Base-by-base conservation (phyloP, 1,284 basidiomycete genomes). In the Bondarzewia mesenterica region DNA sequence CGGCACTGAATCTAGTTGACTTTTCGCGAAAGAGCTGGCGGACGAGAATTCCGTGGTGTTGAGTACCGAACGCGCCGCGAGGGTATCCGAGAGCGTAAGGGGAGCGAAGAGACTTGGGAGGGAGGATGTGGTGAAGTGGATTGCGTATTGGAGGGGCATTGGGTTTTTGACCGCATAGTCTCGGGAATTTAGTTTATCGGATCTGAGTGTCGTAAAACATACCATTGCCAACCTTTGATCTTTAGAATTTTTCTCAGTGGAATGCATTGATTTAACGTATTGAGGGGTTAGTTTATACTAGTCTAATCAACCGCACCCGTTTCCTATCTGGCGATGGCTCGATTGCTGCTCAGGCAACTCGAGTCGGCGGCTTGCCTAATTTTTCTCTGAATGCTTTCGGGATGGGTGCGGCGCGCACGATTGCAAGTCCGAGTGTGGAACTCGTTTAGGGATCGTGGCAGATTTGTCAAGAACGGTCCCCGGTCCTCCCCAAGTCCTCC, bases 111-210 rank as follows among this genome's bases (percentile, higher is more conserved):
- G 18, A 7, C n/a, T 51, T n/a, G 38, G 22, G 7, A 25, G n/a
- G 7, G 47, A 35, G 27, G 47, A 51, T 14, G 49, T 48, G 23
- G 40, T 38, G 46, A 16, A 36, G n/a, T 55, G 49, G 45, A 47
- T 55, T 5, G 16, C n/a, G 26, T 51, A 50, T 21, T 53, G 53
- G 52, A 39, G 42, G 41, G 32, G 18, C 22, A 35, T 44, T 25
- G 48, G 46, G 16, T 52, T 52, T 3, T 40, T 40, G 38, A n/a
- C 29, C 5, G 12, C 29, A 32, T 32, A 10, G 29, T 32, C 3
- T 32, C 5, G 29, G 29, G n/a, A n/a, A n/a, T n/a, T n/a, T 32
- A n/a, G 29, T 32, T 10, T 10, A n/a, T 4, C 29, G 10, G 29
- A 32, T 32, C n/a, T 32, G 10, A 12, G 29, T 32, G 29, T 32